A percentile compares a stretch with the other conserved stretches of the same genome.
Evolutionary conservation across 164 flowering plant genomes (phyloP).

Genomic region (Dillenia suffruticosa): DNA sequence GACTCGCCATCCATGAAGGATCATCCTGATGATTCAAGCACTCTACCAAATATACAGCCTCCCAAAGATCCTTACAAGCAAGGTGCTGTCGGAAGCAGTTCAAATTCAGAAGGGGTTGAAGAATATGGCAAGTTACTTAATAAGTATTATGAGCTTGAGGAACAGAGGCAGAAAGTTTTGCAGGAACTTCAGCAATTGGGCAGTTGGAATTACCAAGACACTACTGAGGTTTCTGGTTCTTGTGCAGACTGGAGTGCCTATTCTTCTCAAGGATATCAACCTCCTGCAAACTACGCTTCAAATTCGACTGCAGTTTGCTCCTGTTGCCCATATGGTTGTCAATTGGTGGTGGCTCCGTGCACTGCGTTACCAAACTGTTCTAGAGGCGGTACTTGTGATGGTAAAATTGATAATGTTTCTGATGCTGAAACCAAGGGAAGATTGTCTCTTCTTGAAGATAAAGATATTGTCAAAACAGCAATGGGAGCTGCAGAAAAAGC

Average conservation of each 20-base stretch:
- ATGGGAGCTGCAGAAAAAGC: slow-evolving; percentile 63
- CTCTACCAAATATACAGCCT: slow-evolving; percentile 8
- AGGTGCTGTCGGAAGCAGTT: slow-evolving; percentile 16
- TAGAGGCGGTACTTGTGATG: slow-evolving; percentile 19
- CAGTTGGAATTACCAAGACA: slow-evolving; percentile 30
- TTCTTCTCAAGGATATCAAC: slow-evolving; percentile 28
- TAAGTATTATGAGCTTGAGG: slow-evolving; percentile 75
- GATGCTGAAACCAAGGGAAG: slow-evolving; percentile 7
- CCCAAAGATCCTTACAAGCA: slow-evolving; percentile 15
- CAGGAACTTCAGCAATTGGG: slow-evolving; percentile 57
- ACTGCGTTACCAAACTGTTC: slow-evolving; percentile 30
- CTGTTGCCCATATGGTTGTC: slow-evolving; percentile 42
- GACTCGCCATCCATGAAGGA: slow-evolving; percentile 17
- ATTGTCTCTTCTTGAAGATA: slow-evolving; percentile 15
- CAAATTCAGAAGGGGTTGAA: slow-evolving; percentile 23
- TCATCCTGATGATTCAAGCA: slow-evolving; percentile 5
- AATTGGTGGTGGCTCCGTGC: slow-evolving; percentile 27
- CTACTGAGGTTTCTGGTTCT: slow-evolving; percentile 22
- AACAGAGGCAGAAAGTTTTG: slow-evolving; percentile 52
- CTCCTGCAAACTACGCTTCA: slow-evolving; percentile 23
- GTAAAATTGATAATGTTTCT: slow-evolving; percentile 14
- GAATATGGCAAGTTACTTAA: slow-evolving; percentile 46
- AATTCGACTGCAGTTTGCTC: slow-evolving; percentile 18
- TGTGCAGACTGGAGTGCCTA: slow-evolving; percentile 18
- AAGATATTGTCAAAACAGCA: slow-evolving; percentile 35